A percentile compares a stretch with the other conserved stretches of the same genome.
Evolutionary conservation across 805 yeast species (phyloP).

Genomic region (Wickerhamiella shivajii): DNA sequence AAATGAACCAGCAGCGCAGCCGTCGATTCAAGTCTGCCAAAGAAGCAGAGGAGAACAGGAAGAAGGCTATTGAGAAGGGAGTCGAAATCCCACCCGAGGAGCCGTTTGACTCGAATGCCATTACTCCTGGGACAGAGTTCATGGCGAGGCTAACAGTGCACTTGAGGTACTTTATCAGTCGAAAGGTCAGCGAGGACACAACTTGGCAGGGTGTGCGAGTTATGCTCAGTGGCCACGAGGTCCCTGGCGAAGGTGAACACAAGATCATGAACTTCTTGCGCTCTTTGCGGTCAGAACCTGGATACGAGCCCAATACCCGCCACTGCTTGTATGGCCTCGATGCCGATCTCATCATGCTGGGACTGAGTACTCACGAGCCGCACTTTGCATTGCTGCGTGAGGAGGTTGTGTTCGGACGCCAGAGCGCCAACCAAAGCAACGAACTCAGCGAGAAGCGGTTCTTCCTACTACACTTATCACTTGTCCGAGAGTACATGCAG

Average conservation of each 20-base stretch:
- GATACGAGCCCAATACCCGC: constrained; percentile 64
- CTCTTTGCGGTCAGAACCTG: constrained; percentile 54
- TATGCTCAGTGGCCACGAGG: constrained; percentile 83
- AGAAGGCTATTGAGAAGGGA: constrained; percentile 61
- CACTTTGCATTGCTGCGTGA: constrained; percentile 89
- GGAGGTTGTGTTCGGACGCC: constrained; percentile 77
- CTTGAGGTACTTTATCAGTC: constrained; percentile 74
- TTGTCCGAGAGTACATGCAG: constrained; percentile 81
- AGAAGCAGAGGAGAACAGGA: constrained; percentile 72
- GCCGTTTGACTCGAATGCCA: constrained; percentile 82
- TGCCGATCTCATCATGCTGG: constrained; percentile 91
- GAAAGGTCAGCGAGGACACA: constrained; percentile 73
- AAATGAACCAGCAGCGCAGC: constrained; percentile 95
- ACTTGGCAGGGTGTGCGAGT: constrained; percentile 71
- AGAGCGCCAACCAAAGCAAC: constrained; percentile 25
- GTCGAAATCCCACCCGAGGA: constrained; percentile 64
- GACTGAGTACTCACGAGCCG: constrained; percentile 86
- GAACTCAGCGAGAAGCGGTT: constrained; percentile 67
- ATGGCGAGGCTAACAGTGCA: constrained; percentile 79
- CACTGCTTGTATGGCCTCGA: constrained; percentile 94
- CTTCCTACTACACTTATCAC: constrained; percentile 65
- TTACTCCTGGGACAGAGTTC: constrained; percentile 94
- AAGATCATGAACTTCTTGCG: constrained; percentile 90
- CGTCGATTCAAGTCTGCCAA: constrained; percentile 88
- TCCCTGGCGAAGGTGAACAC: constrained; percentile 98